Evolutionary conservation across 2,329 filamentous ascomycete genomes (phyloP), one percentile per base, ranked within the genome.

Genomic region (Fusarium torreyae): DNA sequence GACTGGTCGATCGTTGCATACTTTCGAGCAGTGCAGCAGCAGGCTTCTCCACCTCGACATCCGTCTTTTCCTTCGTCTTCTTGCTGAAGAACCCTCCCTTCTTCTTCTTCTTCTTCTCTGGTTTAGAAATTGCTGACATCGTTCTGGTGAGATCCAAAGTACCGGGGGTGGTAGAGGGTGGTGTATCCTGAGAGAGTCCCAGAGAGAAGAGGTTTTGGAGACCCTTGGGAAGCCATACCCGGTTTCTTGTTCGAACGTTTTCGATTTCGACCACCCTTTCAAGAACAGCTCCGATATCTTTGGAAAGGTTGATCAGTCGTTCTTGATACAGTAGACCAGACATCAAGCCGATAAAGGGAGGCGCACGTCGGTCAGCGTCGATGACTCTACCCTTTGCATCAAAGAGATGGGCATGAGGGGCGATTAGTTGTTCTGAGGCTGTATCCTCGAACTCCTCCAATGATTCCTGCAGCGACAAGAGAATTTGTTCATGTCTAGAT

Each of bases 101-200:
- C 8, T 64, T 63, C 38, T 57, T 63, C 8, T 64, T 63, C 8
- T 64, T 63, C 38, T 57, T 63, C 14, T 63, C 58, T 2, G 60
- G 60, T 5, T 48, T 63, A 1, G 60, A 63, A 14, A 63, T 38
- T 1, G 26, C 44, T 0, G 60, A 63, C 43, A 63, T 63, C 0
- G 58, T 63, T 6, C 60, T 50, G 0, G 57, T 39, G 15, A 63
- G 60, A 3, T 63, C 60, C 8, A 44, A 31, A 1, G 14, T 34
- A 1, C 45, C 54, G 15, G 50, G 18, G 8, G 63, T 38, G 4
- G 60, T 63, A 5, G 60, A 63, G n/a, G 60, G 60, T 4, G 60
- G 60, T 24, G 60, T 43, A 8, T 63, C 58, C 6, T 63, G 53
- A 7, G 60, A 63, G 6, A 63, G 4, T 1, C 43, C 38, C 0